These are phyloP conservation scores for Magnolia kwangsiensis DNA, from an alignment of 164 flowering plant species.

Conservation along the genomic window DNA sequence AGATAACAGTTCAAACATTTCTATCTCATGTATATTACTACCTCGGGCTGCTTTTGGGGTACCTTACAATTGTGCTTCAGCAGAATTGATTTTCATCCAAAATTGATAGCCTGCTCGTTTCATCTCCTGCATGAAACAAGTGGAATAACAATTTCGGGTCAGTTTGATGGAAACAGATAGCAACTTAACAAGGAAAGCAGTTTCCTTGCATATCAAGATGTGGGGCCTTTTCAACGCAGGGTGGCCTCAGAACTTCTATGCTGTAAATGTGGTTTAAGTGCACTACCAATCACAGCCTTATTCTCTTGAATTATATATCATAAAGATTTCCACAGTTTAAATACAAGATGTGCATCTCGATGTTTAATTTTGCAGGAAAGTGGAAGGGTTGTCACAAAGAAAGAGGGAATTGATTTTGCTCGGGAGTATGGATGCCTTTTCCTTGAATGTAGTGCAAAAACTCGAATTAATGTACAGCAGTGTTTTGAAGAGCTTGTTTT, in stretches of 20 bases:
- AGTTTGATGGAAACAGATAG: background rate
- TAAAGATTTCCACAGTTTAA: background rate
- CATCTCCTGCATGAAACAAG: background rate
- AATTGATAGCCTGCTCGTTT: background rate
- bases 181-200: background rate
- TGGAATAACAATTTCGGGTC: background rate
- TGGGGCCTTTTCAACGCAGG: background rate
- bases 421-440: constrained; percentile 77
- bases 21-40: no score
- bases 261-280: background rate
- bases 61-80: background rate
- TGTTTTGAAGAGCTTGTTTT: constrained; percentile 83
- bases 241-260: background rate
- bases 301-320: background rate
- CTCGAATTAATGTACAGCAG: constrained; percentile 69
- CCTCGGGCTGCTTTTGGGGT: background rate
- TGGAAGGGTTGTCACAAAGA: constrained; percentile 72
- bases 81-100: background rate
- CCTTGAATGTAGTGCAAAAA: constrained; percentile 83
- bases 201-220: background rate
- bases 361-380: constrained; percentile 46
- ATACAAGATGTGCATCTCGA: background rate
- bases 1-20: no score
- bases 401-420: constrained; percentile 79
- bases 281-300: background rate